A percentile compares a stretch with the other conserved stretches of the same genome.
phyloP scores from a whole-genome alignment of 2,329 filamentous ascomycete species.

The Colletotrichum endophyticum region DNA sequence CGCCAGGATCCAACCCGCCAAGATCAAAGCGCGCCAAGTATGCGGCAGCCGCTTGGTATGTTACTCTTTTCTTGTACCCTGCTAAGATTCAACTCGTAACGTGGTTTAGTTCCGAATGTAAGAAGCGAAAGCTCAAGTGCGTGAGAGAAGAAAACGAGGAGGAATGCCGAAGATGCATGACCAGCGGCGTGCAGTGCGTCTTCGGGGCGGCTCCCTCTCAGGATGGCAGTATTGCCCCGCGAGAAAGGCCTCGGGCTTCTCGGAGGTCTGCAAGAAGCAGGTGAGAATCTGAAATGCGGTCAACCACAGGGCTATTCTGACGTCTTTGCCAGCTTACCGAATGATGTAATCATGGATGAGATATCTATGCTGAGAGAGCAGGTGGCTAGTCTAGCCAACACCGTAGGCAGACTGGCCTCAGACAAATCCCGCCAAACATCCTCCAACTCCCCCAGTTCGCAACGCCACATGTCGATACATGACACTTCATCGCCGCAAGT shows the following conservation, averaged over 20 bases:
- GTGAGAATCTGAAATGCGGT: neutral
- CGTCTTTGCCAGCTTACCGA: neutral
- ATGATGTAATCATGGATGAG: constrained; percentile 29
- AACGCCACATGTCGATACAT: constrained; percentile 1
- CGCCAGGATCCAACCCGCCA: neutral
- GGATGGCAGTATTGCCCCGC: constrained; percentile 18
- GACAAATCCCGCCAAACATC: constrained; percentile 7
- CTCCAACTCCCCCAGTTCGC: neutral
- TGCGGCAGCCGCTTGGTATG: constrained; percentile 9
- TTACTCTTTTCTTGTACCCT: neutral
- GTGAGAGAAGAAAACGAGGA: constrained; percentile 27
- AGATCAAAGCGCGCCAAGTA: constrained; percentile 14
- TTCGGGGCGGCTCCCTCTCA: constrained; percentile 26
- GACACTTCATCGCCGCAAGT: neutral
- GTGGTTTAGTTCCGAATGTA: constrained; percentile 30
- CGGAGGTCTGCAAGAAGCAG: neutral
- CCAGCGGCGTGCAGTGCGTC: constrained; percentile 27
- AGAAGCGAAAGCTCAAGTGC: constrained; percentile 46
- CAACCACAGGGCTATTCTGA: neutral
- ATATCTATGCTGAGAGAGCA: constrained; percentile 33
- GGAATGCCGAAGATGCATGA: constrained; percentile 34
- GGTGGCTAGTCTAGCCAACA: constrained; percentile 29
- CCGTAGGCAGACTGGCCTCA: constrained; percentile 30
- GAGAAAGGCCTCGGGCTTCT: neutral
- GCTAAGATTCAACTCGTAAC: neutral